Base-by-base conservation (phyloP, 139 green algal genomes). In the Chlamydomonas incerta region DNA sequence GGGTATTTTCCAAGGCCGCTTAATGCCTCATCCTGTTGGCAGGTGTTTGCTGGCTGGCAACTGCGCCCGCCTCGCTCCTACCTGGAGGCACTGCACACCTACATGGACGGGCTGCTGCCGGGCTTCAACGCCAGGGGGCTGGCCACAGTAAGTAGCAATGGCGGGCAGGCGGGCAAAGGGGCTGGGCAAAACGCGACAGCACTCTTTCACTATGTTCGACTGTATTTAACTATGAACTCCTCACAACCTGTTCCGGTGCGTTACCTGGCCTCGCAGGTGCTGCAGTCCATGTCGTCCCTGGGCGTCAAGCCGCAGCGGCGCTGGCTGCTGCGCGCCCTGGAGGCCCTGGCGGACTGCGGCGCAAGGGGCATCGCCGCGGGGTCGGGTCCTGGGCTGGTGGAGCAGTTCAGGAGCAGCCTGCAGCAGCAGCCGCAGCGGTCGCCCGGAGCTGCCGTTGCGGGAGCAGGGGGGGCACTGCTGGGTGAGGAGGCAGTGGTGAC, bases 11-110 rank as follows among this genome's bases (percentile, higher is more conserved):
- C 52, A 15, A 11, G 13, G 13, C 15, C 52, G 13, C 11, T 23
- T 58, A 58, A 23, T 15, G 52, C 15, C 15, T 15, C 11, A 58
- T 23, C 15, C 52, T 11, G 13, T 11, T 58, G 52, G 35, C 46
- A 85, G 80, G 80, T 69, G 46, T 85, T 85, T 37, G 66, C 80
- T 10, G 50, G 80, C 33, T 85, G 80, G 80, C 66, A 77, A 33
- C 24, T 85, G 66, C 80, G 67, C 8, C 80, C 80, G 23, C 55
- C 80, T 5, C 66, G 66, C 18, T 11, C 80, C 23, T 85, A 77
- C 80, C 80, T 85, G 50, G 23, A 41, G 31, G 66, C 80, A 20
- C 80, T 85, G 34, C 33, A 58, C 9, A 35, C 50, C 11, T 24
- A 50, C 31, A 21, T 47, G 28, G 80, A 76, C 50, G 23, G 33